phyloP scores from a whole-genome alignment of 2,329 filamentous ascomycete species.

The Magnaporthales sp. region DNA sequence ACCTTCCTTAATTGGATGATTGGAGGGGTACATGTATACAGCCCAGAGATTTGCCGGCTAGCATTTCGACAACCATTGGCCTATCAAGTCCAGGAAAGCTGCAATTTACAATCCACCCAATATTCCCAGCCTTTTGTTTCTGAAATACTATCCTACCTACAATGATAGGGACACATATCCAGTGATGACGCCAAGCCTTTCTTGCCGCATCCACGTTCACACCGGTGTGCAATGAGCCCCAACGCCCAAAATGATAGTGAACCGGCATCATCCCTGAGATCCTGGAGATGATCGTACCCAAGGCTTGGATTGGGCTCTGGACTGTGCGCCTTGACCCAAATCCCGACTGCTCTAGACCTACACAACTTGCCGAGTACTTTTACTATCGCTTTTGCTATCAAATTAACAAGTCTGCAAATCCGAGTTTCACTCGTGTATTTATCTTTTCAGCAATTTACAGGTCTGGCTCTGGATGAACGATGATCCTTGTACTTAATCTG shows the following conservation, averaged over 20 bases:
- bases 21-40: too few relatives aligned
- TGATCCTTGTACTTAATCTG: neutral
- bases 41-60: neutral
- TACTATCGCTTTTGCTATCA: too few relatives aligned
- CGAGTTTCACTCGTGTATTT: neutral
- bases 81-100: neutral
- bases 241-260: neutral
- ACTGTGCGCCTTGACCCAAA: neutral
- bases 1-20: neutral
- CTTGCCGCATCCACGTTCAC: neutral
- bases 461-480: neutral
- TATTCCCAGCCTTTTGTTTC: too few relatives aligned
- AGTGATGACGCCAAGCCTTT: neutral
- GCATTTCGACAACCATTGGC: neutral
- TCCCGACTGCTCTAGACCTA: neutral
- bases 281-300: neutral
- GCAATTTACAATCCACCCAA: neutral
- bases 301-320: neutral
- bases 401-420: neutral
- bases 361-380: too few relatives aligned
- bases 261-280: neutral
- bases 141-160: neutral
- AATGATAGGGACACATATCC: neutral
- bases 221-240: neutral
- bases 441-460: neutral